Evolutionary conservation across 805 yeast species (phyloP), one percentile per base, ranked within the genome.

Genomic region (Torulaspora delbrueckii): DNA sequence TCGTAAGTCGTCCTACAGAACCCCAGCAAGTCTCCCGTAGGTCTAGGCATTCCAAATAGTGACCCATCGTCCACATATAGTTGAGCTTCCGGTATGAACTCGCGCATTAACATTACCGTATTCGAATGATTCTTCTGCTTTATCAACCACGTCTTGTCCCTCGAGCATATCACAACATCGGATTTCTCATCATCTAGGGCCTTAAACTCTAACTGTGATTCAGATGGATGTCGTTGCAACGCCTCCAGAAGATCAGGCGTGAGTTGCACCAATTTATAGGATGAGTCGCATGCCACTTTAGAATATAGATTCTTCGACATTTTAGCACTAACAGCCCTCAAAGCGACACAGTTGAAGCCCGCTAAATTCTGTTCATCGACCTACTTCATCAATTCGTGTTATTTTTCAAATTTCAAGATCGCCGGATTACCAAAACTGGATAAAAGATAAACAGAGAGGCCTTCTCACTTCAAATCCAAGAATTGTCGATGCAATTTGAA

Each of bases 71-170:
- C 39, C 18, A 16, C 31, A n/a, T 33, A 24, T 8, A 46, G 30
- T 12, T 47, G 40, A 4, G 50, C 56, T 10, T 52, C 57, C 1
- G 65, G 59, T 5, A 48, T 47, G 47, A 58, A 59, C 27, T 56
- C 62, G 9, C 62, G 62, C 60, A 78, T 59, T 18, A 89, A 50
- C 53, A 88, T 61, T n/a, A 86, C 81, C 4, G 91, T 77, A 62
- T 91, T 89, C 6, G 96, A 85, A 63, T 91, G 97, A 59, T 87
- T 86, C 70, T 85, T 82, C 57, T 84, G 90, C 42, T 87, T 73
- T 13, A 89, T 55, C 37, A 72, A 70, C 77, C 78, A 89, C 0
- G 95, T 84, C 41, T 71, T 63, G 24, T 66, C 52, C 3, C 66
- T 54, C 1, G 91, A 77, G 47, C 90, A 83, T 12, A 88, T 61